Conservation (phyloP, 176 grass and related monocot genomes). For the Urochloa ruziziensis region DNA sequence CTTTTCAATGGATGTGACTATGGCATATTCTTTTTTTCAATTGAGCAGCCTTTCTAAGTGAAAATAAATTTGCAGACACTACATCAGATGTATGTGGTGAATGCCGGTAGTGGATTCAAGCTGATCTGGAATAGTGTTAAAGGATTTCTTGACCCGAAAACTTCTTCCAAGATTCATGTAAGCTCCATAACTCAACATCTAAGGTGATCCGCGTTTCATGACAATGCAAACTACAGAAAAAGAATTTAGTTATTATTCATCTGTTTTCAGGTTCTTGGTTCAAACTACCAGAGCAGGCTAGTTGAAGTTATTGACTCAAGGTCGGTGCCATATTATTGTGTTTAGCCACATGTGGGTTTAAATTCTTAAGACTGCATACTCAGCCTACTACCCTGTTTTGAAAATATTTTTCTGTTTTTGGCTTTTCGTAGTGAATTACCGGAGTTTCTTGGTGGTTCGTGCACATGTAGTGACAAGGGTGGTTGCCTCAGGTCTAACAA, state of each 20-base stretch:
- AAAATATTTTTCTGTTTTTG: not conserved
- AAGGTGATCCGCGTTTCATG: not conserved
- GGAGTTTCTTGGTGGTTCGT: constrained; percentile 78
- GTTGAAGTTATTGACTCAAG: constrained; percentile 73
- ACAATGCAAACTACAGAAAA: not conserved
- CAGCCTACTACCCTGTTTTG: not conserved
- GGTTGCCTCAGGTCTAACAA: constrained; percentile 82
- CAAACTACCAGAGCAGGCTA: constrained; percentile 69
- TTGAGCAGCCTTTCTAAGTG: constrained; percentile 1
- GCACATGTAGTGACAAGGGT: constrained; percentile 58
- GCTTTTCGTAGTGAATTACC: constrained; percentile 61
- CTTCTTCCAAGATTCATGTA: constrained; percentile 93
- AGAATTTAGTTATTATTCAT: not conserved
- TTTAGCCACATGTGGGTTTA: not conserved
- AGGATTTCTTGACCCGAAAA: constrained; percentile 90
- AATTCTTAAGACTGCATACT: not conserved
- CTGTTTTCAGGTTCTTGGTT: constrained; percentile 57
- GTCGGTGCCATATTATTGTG: constrained; percentile 39
- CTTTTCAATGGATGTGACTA: not conserved
- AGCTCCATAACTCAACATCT: constrained; percentile 1
- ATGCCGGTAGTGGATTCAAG: constrained; percentile 80
- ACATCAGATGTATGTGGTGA: constrained; percentile 94
- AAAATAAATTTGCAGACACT: constrained; percentile 60
- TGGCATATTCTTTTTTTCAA: not conserved
- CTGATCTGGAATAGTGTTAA: constrained; percentile 85